These are phyloP conservation scores for Bipolaris gigantea DNA, from an alignment of 2,329 filamentous ascomycete genomes.

Conservation along the genomic window DNA sequence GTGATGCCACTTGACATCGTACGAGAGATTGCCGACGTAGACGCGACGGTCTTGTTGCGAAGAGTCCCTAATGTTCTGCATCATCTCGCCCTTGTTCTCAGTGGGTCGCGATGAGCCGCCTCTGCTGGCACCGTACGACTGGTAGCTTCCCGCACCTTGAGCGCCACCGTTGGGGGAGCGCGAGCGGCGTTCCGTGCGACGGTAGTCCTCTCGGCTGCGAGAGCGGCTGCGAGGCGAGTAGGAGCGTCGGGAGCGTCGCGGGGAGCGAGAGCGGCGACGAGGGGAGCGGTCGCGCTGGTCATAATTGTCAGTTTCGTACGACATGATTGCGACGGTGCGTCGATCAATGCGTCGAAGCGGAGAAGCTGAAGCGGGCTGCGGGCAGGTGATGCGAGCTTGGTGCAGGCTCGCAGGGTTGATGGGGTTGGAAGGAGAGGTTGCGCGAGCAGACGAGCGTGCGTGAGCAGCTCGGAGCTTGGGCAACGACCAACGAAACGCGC, in stretches of 20 bases:
- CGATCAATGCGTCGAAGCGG: slow-evolving; percentile 14
- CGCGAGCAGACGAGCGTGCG: slow-evolving; percentile 25
- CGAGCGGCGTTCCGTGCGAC: slow-evolving; percentile 57
- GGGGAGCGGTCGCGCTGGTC: slow-evolving; percentile 63
- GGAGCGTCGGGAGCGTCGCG: slow-evolving; percentile 60
- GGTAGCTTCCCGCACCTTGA: slow-evolving; percentile 68
- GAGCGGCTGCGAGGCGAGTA: slow-evolving; percentile 70
- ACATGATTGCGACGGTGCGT: slow-evolving; percentile 30
- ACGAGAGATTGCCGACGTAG: slow-evolving; percentile 98
- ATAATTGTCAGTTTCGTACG: slow-evolving; percentile 44
- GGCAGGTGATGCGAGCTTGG: slow-evolving; percentile 18
- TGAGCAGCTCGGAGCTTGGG: slow-evolving; percentile 12
- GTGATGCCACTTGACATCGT: slow-evolving; percentile 99
- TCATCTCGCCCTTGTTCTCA: slow-evolving; percentile 94
- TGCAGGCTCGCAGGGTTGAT: slow-evolving; percentile 30
- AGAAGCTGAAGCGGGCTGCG: slow-evolving; percentile 11
- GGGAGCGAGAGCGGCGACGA: slow-evolving; percentile 60
- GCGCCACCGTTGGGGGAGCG: slow-evolving; percentile 84
- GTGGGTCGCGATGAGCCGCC: slow-evolving; percentile 61
- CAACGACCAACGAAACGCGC: slow-evolving; percentile 26
- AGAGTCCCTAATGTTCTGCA: slow-evolving; percentile 88
- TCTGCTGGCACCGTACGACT: slow-evolving; percentile 59
- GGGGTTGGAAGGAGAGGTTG: slow-evolving; percentile 27
- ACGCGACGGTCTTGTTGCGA: slow-evolving; percentile 99
- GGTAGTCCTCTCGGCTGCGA: slow-evolving; percentile 67